Conservation (phyloP, 164 flowering plant species). For the Annona cherimola region DNA sequence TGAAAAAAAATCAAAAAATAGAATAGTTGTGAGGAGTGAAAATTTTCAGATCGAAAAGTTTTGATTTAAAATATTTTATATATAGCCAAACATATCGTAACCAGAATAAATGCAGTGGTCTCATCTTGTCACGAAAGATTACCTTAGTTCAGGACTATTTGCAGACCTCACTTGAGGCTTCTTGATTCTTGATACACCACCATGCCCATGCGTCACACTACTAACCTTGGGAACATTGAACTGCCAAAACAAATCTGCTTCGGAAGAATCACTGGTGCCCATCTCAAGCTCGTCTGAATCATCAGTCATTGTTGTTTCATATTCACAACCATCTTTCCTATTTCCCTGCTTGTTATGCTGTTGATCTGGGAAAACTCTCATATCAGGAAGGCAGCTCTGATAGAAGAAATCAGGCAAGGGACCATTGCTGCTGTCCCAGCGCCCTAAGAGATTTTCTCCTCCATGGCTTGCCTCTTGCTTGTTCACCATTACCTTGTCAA, state of each 20-base stretch:
- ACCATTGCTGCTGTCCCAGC: conserved; percentile 52
- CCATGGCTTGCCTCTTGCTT: conserved; percentile 48
- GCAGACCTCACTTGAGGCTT: conserved; percentile 41
- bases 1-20: too few species aligned
- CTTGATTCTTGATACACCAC: conserved; percentile 40
- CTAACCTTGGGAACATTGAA: conserved; percentile 61
- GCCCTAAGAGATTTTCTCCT: conserved; percentile 29
- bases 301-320: conserved; percentile 37
- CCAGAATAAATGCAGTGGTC: background rate
- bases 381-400: conserved; percentile 57
- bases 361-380: conserved; percentile 12
- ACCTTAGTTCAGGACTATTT: conserved; percentile 62
- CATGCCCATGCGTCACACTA: conserved; percentile 27
- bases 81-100: background rate
- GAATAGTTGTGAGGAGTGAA: too few species aligned
- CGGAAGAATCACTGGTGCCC: conserved; percentile 90
- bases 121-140: conserved; percentile 1
- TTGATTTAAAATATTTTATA: too few species aligned
- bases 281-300: conserved; percentile 76
- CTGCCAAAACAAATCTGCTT: conserved; percentile 78
- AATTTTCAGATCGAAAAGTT: too few species aligned
- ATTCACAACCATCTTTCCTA: conserved; percentile 35
- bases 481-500: conserved; percentile 94
- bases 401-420: conserved; percentile 36
- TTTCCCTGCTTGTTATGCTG: conserved; percentile 5